Evolutionary conservation across 1,139 yeast genomes (phyloP), one percentile per base, ranked within the genome.

Genomic region (Eremothecium sinecaudum): DNA sequence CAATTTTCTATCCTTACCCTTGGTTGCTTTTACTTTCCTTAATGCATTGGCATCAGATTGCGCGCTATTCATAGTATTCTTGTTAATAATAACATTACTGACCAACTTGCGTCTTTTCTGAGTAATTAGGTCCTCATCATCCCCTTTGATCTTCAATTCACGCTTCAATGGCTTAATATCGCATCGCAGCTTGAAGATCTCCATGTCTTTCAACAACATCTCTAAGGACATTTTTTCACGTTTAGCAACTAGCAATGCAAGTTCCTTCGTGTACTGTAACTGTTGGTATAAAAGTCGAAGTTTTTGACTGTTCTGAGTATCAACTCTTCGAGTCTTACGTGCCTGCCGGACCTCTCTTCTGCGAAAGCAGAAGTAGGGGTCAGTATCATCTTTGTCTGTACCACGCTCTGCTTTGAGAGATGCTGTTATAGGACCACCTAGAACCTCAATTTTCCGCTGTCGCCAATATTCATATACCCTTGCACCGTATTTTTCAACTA

Each of bases 301-400:
- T 46, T 90, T 74, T 56, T 87, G 96, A 6, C 90, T 81, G 45
- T 93, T 86, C 45, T 84, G 79, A 23, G 82, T 74, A 61, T 92
- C 99, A 0, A 96, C 84, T 45, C 97, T 73, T 57, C 99, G 75
- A 0, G 99, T 92, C 58, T 90, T 90, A 58, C 99, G 79, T 25
- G 93, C 93, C 56, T 83, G 96, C 45, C 98, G 75, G 46, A 86
- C 79, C 53, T 87, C 98, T 59, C 99, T 80, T 50, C 96, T 76
- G 53, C 99, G 74, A 64, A 92, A 90, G 63, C 96, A 84, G 29
- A 86, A 79, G 58, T 92, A 90, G 1, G 99, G 97, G 58, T 90
- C 97, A 41, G 73, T 75, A 51, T 90, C 98, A 51, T 87, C 96
- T 49, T 82, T 82, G 45, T 86, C 94, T 37, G 73, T 75, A 13